phyloP scores from a whole-genome alignment of 129 eudicot genomes.

The Lonicera japonica region DNA sequence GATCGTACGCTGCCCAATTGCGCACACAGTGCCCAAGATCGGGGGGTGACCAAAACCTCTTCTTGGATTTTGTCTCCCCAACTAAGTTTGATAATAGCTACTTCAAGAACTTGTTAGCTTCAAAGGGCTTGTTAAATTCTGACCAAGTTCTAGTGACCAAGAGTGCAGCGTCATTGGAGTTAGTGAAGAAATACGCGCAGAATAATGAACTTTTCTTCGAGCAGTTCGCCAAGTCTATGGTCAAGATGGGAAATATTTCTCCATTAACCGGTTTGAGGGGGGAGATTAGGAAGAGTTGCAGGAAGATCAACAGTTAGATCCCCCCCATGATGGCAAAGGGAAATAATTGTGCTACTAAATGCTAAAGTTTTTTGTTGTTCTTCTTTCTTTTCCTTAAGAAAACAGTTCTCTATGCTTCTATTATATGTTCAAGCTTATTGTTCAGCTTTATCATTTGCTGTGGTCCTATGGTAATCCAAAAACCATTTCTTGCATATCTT shows the following conservation, averaged over 20 bases:
- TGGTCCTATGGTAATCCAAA: no score
- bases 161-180: slow-evolving; percentile 41
- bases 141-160: slow-evolving; percentile 73
- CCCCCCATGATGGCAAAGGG: not conserved
- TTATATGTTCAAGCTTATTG: not conserved
- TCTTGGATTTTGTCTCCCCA: slow-evolving; percentile 60
- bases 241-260: slow-evolving; percentile 83
- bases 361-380: not conserved
- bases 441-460: no score
- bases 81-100: slow-evolving; percentile 68
- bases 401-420: not conserved
- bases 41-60: slow-evolving; percentile 84
- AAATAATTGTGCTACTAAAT: not conserved
- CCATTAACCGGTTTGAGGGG: slow-evolving; percentile 78
- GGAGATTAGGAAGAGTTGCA: slow-evolving; percentile 75
- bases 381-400: not conserved
- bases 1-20: slow-evolving; percentile 45
- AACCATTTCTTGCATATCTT: no score
- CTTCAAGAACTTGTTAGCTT: slow-evolving; percentile 73
- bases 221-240: slow-evolving; percentile 83
- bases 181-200: slow-evolving; percentile 67
- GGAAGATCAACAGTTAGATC: slow-evolving; percentile 49
- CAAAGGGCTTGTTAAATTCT: slow-evolving; percentile 70
- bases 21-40: slow-evolving; percentile 65
- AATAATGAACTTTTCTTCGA: slow-evolving; percentile 53